Evolutionary conservation across 2,329 filamentous ascomycete species (phyloP).

Genomic region (Aspergillus cejpii): DNA sequence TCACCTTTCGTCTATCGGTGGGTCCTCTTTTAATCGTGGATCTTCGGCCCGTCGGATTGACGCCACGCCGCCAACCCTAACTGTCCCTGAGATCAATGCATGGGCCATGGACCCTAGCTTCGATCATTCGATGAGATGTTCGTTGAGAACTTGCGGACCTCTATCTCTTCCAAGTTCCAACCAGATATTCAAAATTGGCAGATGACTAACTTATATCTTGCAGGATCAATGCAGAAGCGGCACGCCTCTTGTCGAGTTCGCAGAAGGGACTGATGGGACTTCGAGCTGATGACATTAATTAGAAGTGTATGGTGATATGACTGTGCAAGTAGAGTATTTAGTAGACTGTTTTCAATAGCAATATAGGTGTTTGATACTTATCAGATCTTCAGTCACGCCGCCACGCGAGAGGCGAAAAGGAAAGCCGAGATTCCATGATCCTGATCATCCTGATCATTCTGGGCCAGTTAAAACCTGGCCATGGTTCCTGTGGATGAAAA

Average conservation of each 20-base stretch:
- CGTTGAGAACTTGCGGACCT: conserved; percentile 1
- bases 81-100: conserved; percentile 4
- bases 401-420: too few relatives aligned
- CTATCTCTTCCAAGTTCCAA: too few relatives aligned
- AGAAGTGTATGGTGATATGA: neutral
- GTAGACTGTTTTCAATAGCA: too few relatives aligned
- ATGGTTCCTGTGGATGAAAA: too few relatives aligned
- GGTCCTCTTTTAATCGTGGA: neutral
- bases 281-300: neutral
- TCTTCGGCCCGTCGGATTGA: neutral
- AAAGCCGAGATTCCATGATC: too few relatives aligned
- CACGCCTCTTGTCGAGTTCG: conserved; percentile 66
- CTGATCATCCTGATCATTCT: too few relatives aligned
- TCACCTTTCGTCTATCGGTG: neutral
- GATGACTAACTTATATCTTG: conserved; percentile 22
- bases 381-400: too few relatives aligned
- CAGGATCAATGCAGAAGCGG: conserved; percentile 74
- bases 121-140: conserved; percentile 18
- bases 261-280: conserved; percentile 40
- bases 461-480: too few relatives aligned
- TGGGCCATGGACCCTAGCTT: conserved; percentile 9
- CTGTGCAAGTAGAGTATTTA: neutral
- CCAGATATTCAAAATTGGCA: neutral
- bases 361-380: too few relatives aligned
- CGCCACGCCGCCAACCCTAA: neutral